phyloP scores from a whole-genome alignment of 225 moss, liverwort and hornwort genomes.

The Marchantia polymorpha region DNA sequence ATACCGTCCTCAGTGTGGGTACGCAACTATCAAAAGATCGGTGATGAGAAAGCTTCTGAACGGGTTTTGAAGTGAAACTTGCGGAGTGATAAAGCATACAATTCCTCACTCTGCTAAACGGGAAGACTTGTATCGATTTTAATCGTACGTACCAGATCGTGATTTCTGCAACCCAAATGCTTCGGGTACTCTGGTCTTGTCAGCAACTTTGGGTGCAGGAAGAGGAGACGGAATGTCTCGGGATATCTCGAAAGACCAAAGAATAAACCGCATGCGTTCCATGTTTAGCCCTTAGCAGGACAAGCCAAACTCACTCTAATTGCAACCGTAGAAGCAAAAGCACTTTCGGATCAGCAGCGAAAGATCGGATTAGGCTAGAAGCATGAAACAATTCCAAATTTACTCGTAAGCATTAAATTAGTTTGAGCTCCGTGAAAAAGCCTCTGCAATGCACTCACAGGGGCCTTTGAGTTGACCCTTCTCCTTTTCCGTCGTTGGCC shows the following conservation, averaged over 20 bases:
- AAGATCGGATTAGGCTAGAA: background rate
- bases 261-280: background rate
- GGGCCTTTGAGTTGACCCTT: background rate
- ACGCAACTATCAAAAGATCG: no score
- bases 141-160: constrained; percentile 30
- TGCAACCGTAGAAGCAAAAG: no score
- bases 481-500: background rate
- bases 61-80: no score
- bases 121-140: no score
- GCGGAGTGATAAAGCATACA: no score
- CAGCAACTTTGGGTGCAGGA: constrained; percentile 30
- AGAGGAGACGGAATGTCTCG: constrained; percentile 33
- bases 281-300: no score
- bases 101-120: no score
- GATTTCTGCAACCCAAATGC: constrained; percentile 43
- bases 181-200: constrained; percentile 37
- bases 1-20: background rate
- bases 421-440: no score
- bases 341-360: no score
- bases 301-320: no score
- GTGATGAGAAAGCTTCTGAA: no score
- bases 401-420: background rate
- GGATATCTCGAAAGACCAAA: constrained; percentile 13
- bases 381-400: background rate
- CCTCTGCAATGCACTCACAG: constrained; percentile 13